Base-by-base conservation (phyloP, 1,284 basidiomycete genomes). In the Cutaneotrichosporon spelunceum region DNA sequence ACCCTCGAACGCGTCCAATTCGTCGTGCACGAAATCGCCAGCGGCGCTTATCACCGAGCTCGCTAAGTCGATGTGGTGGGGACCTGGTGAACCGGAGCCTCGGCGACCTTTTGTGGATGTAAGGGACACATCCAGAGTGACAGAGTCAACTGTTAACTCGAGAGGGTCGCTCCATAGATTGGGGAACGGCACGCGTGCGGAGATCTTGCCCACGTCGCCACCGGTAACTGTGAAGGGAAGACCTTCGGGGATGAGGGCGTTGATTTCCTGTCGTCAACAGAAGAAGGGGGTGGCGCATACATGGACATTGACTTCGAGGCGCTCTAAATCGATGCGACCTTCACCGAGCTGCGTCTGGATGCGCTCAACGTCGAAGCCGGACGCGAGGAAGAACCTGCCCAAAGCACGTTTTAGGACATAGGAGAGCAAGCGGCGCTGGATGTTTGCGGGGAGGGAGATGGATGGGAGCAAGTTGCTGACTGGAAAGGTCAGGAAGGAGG, bases 341-440 rank as follows among this genome's bases (percentile, higher is more conserved):
- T 87, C 89, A 9, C 90, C 88, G 69, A 97, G 88, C 76, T 95
- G 92, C 26, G 92, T 90, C 71, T 96, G 92, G 71, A 97, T 88
- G 77, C 93, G 87, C 61, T 88, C 85, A 55, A 86, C 82, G 78
- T 96, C 90, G 62, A 97, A 84, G 70, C 93, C 91, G 13, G 91
- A 91, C 26, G 89, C 89, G 71, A 88, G 88, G 65, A 97, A 84
- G 65, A 96, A 84, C 71, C 89, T 88, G 3, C 94, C 94, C 0
- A 97, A 82, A 2, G 87, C 84, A 66, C 87, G 87, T 81, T 88
- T 89, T 65, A 98, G 83, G 52, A 93, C 81, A 76, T 93, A 97
- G 3, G 91, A 91, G 30, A 97, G 83, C 79, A 98, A 93, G 56
- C 91, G 86, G 57, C 87, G 84, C 80, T 97, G 93, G 49, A 98